Evolutionary conservation across 805 yeast genomes (phyloP), one percentile per base, ranked within the genome.

Genomic region (Nakazawaea peltata): DNA sequence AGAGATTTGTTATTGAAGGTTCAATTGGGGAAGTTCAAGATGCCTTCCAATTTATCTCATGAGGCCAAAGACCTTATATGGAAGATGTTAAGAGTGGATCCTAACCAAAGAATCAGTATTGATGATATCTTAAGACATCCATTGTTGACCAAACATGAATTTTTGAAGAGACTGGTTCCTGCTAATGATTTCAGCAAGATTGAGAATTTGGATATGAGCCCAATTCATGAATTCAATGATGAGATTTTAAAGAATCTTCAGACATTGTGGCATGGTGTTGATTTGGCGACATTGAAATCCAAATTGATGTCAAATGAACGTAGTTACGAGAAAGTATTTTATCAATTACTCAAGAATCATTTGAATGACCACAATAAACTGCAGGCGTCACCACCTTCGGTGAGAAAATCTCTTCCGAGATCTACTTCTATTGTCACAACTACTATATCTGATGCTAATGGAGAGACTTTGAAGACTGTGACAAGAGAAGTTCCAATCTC

Each of bases 41-140:
- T 90, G 79, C 96, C 96, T 25, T 68, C 67, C 29, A 77, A 80
- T 40, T 63, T 92, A 27, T 81, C 94, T 3, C 45, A 64, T 21
- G 95, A 92, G 46, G 97, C 98, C 4, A 77, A 76, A 51, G 96
- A 92, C 57, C 69, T 92, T 43, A 81, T 92, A 35, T 59, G 77
- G 41, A 68, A 69, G 42, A 92, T 92, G 82, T 68, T 92, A 39
- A 74, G 74, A 17, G 94, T 88, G 4, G 76, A 87, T 44, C 97
- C 98, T 12, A 63, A 58, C 19, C 69, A 75, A 27, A 73, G 98
- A 58, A 87, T 92, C 44, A 70, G 77, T 26, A 83, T 94, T 41
- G 72, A 71, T 39, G 83, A 77, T 32, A 84, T 92, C 38, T 59
- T 85, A 41, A 65, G 56, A 18, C 98, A 92, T 59, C 96, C 97